These are phyloP conservation scores for Cercis canadensis DNA, from an alignment of 306 rosid species.

Conservation along the genomic window DNA sequence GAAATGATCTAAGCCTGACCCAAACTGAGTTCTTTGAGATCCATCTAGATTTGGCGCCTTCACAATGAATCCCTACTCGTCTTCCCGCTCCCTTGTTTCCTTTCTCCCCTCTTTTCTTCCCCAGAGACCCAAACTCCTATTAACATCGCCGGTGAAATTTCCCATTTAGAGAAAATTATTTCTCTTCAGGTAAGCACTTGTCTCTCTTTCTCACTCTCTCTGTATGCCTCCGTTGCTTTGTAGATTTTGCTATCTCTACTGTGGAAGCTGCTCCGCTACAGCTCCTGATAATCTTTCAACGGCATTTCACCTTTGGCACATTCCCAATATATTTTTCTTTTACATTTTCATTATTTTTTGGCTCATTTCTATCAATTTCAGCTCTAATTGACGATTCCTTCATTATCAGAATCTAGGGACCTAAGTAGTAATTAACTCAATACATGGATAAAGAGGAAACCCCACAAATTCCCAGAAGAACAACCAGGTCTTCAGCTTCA, in stretches of 20 bases:
- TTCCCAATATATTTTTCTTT: too few relatives aligned
- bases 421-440: too few relatives aligned
- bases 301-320: not conserved
- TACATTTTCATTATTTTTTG: too few relatives aligned
- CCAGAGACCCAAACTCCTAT: too few relatives aligned
- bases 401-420: conserved; percentile 32
- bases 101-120: not conserved
- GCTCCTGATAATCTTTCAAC: not conserved
- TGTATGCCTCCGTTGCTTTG: not conserved
- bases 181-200: not conserved
- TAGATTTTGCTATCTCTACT: too few relatives aligned
- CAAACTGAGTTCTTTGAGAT: too few relatives aligned
- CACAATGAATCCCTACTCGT: too few relatives aligned
- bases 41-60: too few relatives aligned
- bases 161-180: not conserved
- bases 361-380: not conserved
- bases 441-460: conserved; percentile 64
- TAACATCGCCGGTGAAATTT: not conserved
- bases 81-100: not conserved
- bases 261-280: not conserved
- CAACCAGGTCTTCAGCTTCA: conserved; percentile 61
- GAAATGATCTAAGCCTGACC: too few relatives aligned
- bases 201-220: not conserved
- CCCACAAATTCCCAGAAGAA: conserved; percentile 61
- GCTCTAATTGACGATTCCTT: conserved; percentile 23